Conservation (phyloP, 2,329 filamentous ascomycete genomes). For the Fusarium hainanense region DNA sequence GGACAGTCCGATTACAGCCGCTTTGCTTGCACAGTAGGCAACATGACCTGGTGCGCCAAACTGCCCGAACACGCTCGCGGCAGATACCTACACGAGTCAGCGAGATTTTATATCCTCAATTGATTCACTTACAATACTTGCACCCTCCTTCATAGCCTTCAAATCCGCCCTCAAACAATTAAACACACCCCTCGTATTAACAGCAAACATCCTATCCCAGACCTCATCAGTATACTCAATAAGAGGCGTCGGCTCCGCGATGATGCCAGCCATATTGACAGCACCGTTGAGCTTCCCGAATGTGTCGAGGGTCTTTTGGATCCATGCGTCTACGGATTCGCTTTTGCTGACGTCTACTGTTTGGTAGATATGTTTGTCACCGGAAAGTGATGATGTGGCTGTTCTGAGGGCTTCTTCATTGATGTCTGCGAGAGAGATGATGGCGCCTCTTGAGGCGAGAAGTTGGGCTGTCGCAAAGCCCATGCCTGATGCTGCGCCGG, state of each 20-base stretch:
- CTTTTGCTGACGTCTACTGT: slow-evolving; percentile 29
- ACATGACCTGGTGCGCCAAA: slow-evolving; percentile 47
- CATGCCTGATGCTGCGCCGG: slow-evolving; percentile 39
- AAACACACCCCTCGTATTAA: slow-evolving; percentile 61
- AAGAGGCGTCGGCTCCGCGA: slow-evolving; percentile 24
- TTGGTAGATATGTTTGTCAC: background rate
- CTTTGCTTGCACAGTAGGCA: slow-evolving; percentile 49
- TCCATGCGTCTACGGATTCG: slow-evolving; percentile 39
- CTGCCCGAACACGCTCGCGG: slow-evolving; percentile 50
- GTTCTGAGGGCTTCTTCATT: slow-evolving; percentile 21
- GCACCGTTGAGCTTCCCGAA: slow-evolving; percentile 56
- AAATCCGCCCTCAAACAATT: slow-evolving; percentile 63
- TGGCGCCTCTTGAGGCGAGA: slow-evolving; percentile 33
- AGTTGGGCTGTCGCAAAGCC: slow-evolving; percentile 39
- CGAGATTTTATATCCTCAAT: slow-evolving; percentile 50
- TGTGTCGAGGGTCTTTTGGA: slow-evolving; percentile 47
- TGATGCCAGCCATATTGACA: slow-evolving; percentile 53
- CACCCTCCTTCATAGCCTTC: slow-evolving; percentile 46
- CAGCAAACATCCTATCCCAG: slow-evolving; percentile 56
- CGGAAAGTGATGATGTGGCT: background rate
- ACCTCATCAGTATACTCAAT: slow-evolving; percentile 54
- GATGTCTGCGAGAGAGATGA: slow-evolving; percentile 36
- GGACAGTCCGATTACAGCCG: slow-evolving; percentile 47
- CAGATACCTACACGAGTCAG: slow-evolving; percentile 35
- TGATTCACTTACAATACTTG: slow-evolving; percentile 26